Percentiles rank a stretch among this genome's conserved stretches.
phyloP scores from a whole-genome alignment of 805 yeast species.

The Pichia exigua region DNA sequence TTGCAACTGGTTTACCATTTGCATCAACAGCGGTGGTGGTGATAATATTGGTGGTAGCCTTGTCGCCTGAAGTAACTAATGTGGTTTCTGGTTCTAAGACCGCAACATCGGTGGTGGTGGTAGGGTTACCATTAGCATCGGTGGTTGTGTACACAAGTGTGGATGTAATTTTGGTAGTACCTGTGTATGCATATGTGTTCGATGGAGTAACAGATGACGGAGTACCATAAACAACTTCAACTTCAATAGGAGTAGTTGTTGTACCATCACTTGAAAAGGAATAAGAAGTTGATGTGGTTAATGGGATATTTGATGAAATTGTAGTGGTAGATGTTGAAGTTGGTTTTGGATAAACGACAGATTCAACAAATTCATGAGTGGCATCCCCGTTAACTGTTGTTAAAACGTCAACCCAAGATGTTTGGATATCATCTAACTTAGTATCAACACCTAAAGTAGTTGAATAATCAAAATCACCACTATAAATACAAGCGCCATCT shows the following conservation, averaged over 20 bases:
- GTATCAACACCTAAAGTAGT: background rate
- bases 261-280: background rate
- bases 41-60: background rate
- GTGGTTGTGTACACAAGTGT: no score
- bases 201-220: background rate
- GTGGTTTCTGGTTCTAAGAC: background rate
- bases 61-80: background rate
- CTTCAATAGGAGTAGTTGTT: background rate
- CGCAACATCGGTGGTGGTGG: background rate
- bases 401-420: background rate
- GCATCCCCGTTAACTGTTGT: background rate
- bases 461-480: background rate
- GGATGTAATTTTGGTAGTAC: no score
- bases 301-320: background rate
- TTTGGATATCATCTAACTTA: background rate
- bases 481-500: background rate
- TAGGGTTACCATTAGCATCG: background rate
- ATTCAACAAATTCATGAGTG: background rate
- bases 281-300: background rate
- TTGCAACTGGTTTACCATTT: background rate
- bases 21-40: background rate
- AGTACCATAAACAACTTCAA: background rate
- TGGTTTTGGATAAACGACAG: background rate
- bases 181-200: background rate
- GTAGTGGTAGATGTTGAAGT: background rate